Conservation (phyloP, 192 early-diverging fungal genomes). For the Coemansia sp. region DNA sequence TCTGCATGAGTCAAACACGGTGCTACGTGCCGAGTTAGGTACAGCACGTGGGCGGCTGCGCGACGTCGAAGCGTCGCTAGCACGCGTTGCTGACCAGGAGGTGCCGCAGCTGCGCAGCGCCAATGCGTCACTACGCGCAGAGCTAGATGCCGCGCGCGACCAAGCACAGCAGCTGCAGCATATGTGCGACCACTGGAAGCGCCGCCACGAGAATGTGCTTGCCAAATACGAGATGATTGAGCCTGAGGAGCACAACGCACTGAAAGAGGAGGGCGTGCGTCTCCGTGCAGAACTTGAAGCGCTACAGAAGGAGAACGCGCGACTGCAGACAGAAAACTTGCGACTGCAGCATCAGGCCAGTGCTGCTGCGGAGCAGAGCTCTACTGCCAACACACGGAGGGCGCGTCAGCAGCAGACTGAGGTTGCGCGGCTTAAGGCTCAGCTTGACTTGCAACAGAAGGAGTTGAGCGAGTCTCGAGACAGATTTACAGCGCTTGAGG, state of each 20-base stretch:
- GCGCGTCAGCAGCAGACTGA: conserved; percentile 20
- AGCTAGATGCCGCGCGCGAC: conserved; percentile 59
- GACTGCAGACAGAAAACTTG: conserved; percentile 2
- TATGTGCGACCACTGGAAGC: conserved; percentile 73
- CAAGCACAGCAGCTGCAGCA: conserved; percentile 57
- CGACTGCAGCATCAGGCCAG: conserved; percentile 5
- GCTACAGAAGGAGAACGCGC: conserved; percentile 8
- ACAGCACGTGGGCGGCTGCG: conserved; percentile 20
- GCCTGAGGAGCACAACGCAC: conserved; percentile 70
- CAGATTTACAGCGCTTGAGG: conserved; percentile 3
- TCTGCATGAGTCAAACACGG: conserved; percentile 76
- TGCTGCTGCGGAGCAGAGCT: conserved; percentile 9
- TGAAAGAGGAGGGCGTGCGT: conserved; percentile 57
- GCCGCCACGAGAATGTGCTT: conserved; percentile 68
- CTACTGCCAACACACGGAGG: conserved; percentile 7
- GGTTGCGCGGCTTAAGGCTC: conserved; percentile 16
- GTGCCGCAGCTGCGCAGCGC: conserved; percentile 52
- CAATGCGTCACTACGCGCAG: conserved; percentile 54
- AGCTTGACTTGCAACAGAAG: conserved; percentile 5
- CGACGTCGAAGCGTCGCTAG: conserved; percentile 50
- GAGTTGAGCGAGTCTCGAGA: conserved; percentile 5
- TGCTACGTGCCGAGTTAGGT: conserved; percentile 62
- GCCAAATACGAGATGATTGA: conserved; percentile 79
- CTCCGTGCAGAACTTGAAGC: conserved; percentile 20
- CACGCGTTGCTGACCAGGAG: conserved; percentile 58